Conservation (phyloP, 1,284 basidiomycete genomes). For the Rhodotorula sp. region DNA sequence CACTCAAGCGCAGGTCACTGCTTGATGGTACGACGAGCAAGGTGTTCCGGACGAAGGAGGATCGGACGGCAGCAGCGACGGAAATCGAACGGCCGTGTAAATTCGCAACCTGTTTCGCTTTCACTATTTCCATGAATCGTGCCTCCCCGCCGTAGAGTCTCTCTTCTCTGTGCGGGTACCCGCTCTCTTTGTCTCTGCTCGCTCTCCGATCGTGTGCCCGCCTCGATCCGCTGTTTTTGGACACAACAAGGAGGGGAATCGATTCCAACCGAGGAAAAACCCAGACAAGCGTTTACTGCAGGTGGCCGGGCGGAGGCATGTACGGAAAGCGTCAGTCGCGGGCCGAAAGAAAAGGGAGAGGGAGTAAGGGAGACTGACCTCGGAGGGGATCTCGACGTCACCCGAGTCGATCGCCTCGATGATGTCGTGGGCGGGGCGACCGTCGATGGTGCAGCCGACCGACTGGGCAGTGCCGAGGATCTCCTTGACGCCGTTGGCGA, state of each 20-base stretch:
- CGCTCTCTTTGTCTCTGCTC: too few relatives aligned
- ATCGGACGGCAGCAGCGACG: too few relatives aligned
- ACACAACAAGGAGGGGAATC: neutral
- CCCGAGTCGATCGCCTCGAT: conserved; percentile 96
- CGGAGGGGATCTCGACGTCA: conserved; percentile 89
- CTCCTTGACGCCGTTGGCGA: conserved; percentile 80
- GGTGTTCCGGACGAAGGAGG: too few relatives aligned
- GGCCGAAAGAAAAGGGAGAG: neutral
- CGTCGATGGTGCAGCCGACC: conserved; percentile 95
- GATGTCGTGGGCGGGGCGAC: conserved; percentile 69
- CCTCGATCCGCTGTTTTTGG: too few relatives aligned
- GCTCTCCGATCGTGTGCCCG: too few relatives aligned
- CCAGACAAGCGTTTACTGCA: neutral
- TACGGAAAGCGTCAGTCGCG: neutral
- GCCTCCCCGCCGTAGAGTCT: too few relatives aligned
- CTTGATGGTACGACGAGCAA: too few relatives aligned
- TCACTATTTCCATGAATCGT: too few relatives aligned
- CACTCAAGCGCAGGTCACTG: too few relatives aligned
- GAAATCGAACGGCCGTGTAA: too few relatives aligned
- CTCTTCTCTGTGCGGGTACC: too few relatives aligned
- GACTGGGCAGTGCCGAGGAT: conserved; percentile 64
- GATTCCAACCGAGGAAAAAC: neutral
- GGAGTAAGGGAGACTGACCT: conserved; percentile 50
- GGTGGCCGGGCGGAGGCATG: neutral
- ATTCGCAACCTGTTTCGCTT: too few relatives aligned